These are phyloP conservation scores for Gelatoporia subvermispora DNA, from an alignment of 768 basidiomycete species.

Conservation along the genomic window DNA sequence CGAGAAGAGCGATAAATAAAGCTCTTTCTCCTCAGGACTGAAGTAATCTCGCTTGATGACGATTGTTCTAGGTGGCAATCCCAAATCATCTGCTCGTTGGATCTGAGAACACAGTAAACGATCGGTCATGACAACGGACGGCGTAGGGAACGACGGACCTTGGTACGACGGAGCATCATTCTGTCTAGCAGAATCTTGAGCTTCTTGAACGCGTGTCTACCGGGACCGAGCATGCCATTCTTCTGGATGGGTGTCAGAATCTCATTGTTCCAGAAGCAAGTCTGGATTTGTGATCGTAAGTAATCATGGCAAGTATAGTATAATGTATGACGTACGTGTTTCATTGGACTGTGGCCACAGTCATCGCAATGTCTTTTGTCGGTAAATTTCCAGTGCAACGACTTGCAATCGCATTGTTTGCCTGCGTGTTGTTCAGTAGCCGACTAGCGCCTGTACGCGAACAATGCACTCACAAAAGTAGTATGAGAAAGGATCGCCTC, in stretches of 20 bases:
- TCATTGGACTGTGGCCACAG: conserved; percentile 83
- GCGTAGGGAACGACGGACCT: conserved; percentile 36
- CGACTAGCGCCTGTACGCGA: too few relatives aligned
- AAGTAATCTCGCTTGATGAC: conserved; percentile 88
- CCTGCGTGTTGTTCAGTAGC: conserved; percentile 44
- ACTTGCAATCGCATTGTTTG: conserved; percentile 91
- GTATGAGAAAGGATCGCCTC: conserved; percentile 88
- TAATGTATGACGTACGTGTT: conserved; percentile 46
- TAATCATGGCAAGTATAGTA: conserved; percentile 55
- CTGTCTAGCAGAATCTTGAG: conserved; percentile 82
- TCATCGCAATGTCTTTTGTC: conserved; percentile 82
- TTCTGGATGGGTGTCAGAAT: conserved; percentile 96
- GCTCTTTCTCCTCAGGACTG: conserved; percentile 94
- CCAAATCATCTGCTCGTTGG: conserved; percentile 94
- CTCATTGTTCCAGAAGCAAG: conserved; percentile 96
- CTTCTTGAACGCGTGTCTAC: conserved; percentile 85
- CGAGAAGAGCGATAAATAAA: conserved; percentile 87
- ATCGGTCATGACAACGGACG: background rate
- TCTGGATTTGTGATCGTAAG: conserved; percentile 61
- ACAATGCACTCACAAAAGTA: conserved; percentile 82
- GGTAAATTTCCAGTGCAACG: conserved; percentile 89
- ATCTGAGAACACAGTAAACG: conserved; percentile 42
- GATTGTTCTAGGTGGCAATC: conserved; percentile 88
- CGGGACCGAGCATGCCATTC: conserved; percentile 77
- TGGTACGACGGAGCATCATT: conserved; percentile 94